Evolutionary conservation across 2,329 filamentous ascomycete species (phyloP), one percentile per base, ranked within the genome.

Genomic region (Metarhizium guizhouense): DNA sequence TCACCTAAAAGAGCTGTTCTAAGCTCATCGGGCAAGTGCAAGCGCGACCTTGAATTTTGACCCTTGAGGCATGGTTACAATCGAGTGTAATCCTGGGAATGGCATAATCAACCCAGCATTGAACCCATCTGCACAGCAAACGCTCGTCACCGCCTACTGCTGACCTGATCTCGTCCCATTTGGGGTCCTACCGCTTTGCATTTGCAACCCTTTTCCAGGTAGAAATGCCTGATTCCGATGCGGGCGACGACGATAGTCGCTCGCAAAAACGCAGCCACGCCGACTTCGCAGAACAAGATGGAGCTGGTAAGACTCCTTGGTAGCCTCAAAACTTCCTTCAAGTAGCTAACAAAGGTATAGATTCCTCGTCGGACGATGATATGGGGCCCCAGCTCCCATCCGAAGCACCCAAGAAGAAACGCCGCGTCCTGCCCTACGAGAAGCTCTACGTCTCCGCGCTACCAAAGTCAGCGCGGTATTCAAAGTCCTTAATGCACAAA

Each of bases 401-500:
- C 2, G 81, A 85, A 52, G 85, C 86, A 2, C 88, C 85, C 54
- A 93, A 93, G 77, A 95, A 95, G 80, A 96, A 96, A 75, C 86
- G 89, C 60, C 83, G 92, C 64, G 89, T 89, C 64, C 84, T 99
- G 2, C 90, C 90, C 2, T 93, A 96, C 75, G 93, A 97, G 74
- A 96, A 94, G 70, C 85, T 97, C 65, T 97, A 96, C 72, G 77
- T 97, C 60, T 89, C 90, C 57, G 93, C 94, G 43, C 81, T 99
- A 42, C 94, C 94, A 4, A 83, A 82, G 52, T 88, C 90, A 20
- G 66, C 79, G 42, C 87, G 90, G 49, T 99, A 99, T 74, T 95
- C 88, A 57, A 95, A 92, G 67, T 97, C 94, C 49, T 78, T 99
- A 66, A 99, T 99, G 95, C 94, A 99, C 80, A 92, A 93, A 74